Evolutionary conservation across 768 basidiomycete genomes (phyloP), one percentile per base, ranked within the genome.

Genomic region (Russula brevipes): DNA sequence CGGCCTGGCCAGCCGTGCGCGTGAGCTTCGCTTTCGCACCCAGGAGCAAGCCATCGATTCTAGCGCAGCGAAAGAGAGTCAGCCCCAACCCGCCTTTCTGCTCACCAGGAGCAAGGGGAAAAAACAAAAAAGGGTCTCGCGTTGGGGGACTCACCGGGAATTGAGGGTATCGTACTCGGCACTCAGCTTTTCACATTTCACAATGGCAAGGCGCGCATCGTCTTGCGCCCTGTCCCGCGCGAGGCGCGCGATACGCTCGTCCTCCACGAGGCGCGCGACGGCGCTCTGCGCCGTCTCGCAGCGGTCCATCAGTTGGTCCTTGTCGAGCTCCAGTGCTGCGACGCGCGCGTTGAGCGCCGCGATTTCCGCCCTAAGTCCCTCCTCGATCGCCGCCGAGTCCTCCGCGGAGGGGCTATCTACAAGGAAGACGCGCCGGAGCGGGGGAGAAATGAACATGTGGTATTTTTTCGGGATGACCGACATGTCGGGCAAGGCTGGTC

Each of bases 351-450:
- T 42, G 12, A 66, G 61, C 5, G 12, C 11, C 31, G 54, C 42
- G 7, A 63, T 45, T 31, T 63, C 19, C 16, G 39, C 33, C 12
- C 59, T 57, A 41, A 65, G 60, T 24, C 24, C 24, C 4, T 35
- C 24, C 11, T 59, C 54, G 12, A 67, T 42, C 8, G 31, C n/a
- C 12, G 41, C n/a, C 38, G 16, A 30, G 14, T 36, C 56, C 6
- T 41, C 50, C 24, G 24, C 24, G 24, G 24, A 24, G 24, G 24
- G 24, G 24, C 16, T 19, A 9, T 54, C 47, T 35, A 24, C 49
- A 4, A 66, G 6, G 47, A 63, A 63, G 6, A 68, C 46, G 41
- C 61, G 65, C 46, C 65, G 67, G 19, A 68, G 24, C 24, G 24
- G 24, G 47, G 4, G 56, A 39, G 8, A n/a, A 30, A 63, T 57